Percentiles rank a stretch among this genome's conserved stretches.
Conservation (phyloP, 352 stramenopile species). For the Phytopythium oedochilum region DNA sequence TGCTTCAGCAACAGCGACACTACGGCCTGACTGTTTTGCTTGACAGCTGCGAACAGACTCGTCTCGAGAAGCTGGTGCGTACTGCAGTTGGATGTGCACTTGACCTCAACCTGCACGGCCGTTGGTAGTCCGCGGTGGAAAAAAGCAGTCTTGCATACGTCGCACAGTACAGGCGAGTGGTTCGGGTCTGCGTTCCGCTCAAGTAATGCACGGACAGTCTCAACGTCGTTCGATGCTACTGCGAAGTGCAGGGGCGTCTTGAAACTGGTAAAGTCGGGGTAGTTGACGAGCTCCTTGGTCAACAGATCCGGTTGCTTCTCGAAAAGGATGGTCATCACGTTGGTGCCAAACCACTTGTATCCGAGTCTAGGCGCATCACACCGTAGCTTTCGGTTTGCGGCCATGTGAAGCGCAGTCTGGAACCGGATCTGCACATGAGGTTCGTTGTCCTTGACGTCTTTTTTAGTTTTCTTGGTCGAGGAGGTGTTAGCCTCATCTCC, state of each 20-base stretch:
- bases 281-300: conserved; percentile 34
- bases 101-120: conserved; percentile 1
- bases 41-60: conserved; percentile 33
- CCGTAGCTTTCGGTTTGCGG: conserved; percentile 37
- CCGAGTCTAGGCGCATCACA: conserved; percentile 18
- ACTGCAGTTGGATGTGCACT: conserved; percentile 31
- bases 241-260: conserved; percentile 62
- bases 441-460: background rate
- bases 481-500: background rate
- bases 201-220: conserved; percentile 34
- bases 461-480: conserved; percentile 5
- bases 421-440: conserved; percentile 31
- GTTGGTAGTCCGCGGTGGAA: conserved; percentile 4
- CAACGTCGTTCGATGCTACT: conserved; percentile 34
- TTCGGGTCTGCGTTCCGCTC: conserved; percentile 40
- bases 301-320: conserved; percentile 31
- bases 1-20: conserved; percentile 34
- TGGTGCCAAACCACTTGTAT: conserved; percentile 48
- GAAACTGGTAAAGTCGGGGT: conserved; percentile 33
- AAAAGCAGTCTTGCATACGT: conserved; percentile 25
- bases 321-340: conserved; percentile 45
- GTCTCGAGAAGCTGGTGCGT: conserved; percentile 37
- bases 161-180: conserved; percentile 40
- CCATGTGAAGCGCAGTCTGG: conserved; percentile 46
- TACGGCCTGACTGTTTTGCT: conserved; percentile 25